Evolutionary conservation across 345 rosid species (phyloP), one percentile per base, ranked within the genome.

Genomic region (Euphorbia peplus): DNA sequence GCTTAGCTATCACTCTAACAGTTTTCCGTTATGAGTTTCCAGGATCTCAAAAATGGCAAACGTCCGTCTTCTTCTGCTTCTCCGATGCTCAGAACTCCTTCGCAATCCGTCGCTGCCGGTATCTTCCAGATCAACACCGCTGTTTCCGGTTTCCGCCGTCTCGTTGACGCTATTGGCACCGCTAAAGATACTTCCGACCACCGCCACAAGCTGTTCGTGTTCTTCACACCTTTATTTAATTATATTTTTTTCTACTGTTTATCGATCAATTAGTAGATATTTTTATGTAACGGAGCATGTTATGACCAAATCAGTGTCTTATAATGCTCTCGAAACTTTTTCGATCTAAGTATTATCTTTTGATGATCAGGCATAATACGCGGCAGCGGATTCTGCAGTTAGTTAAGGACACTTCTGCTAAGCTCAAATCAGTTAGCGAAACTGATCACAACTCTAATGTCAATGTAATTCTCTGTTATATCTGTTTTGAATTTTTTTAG

Each of bases 51-150:
- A 75, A 72, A 70, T 64, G 83, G 75, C 3, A 76, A 29, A 29
- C 59, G 73, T 39, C 76, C 83, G 11, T 29, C 62, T 15, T 54
- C 84, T 0, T 73, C 83, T 19, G 69, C 80, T 0, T 50, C 78
- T 7, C 61, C 79, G 57, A 64, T 76, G 51, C 71, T 85, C 8
- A 80, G 76, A 71, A 77, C 60, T 70, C 82, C 85, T 15, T 77
- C 85, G 4, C 88, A 84, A 68, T 78, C 80, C 3, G 84, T 87
- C 25, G 86, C 89, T 29, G 86, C 88, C 24, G 84, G 84, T 24
- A 87, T 87, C 67, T 87, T 87, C 84, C 89, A 87, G 80, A 85
- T 83, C 81, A 85, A 85, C 81, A 87, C 89, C 10, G 84, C 82
- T 70, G 88, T 87, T 48, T 70, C 88, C 41, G 88, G 80, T 62